Base-by-base conservation (phyloP, 192 early-diverging fungal genomes). In the Funneliformis geosporum region DNA sequence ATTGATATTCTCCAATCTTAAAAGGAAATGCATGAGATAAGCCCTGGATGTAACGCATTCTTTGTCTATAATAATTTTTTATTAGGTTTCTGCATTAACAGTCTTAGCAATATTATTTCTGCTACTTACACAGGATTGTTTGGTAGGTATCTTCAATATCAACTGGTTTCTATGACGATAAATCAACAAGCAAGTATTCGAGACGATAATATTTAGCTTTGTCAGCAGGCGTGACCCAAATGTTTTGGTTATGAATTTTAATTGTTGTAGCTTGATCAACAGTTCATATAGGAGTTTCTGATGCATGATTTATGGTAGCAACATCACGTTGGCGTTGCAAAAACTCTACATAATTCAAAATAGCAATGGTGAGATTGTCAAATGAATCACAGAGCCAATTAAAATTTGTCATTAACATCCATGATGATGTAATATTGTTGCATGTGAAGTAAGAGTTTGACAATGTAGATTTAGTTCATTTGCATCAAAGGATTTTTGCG, bases 21-120 rank as follows among this genome's bases (percentile, higher is more conserved):
- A 66, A 66, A 9, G 64, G 33, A 66, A 66, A 66, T 66, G 64
- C 64, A 66, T 9, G 64, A 66, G 64, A 33, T 66, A 66, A 66
- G 27, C 64, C 64, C 33, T 66, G 64, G 7, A 66, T 38, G 3
- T 66, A 66, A 9, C 64, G 33, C 64, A 66, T 38, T 66, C 28
- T 66, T 66, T 27, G 64, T 66, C 64, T 66, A 66, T 38, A 66
- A 28, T 33, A 66, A 33, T 38, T 44, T 10, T 0, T 66, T 66
- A 7, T 14, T 28, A 11, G 14, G 2, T 66, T 66, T 66, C 14
- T 66, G 8, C 33, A 66, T 14, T 66, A 66, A 23, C 28, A 64
- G n/a, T 64, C 28, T 66, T 12, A 14, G 8, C 11, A 28, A 11
- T 14, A 6, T 28, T 33, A 33, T 66, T 66, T 66, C 33, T 66